phyloP scores from a whole-genome alignment of 495 filamentous ascomycete species.

The Hyaloscypha bicolor region DNA sequence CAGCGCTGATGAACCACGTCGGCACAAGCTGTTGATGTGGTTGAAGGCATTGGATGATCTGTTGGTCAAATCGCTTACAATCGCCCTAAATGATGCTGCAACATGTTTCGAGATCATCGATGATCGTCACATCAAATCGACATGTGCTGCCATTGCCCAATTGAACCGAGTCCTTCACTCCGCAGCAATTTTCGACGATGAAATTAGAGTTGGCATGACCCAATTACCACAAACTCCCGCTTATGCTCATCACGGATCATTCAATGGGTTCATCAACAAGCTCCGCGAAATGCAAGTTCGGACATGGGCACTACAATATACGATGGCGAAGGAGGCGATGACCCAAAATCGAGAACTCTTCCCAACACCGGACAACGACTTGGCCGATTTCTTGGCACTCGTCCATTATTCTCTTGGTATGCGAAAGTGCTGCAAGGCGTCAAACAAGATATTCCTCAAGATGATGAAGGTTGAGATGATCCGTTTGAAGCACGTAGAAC shows the following conservation, averaged over 20 bases:
- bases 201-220: slow-evolving; percentile 71
- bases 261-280: slow-evolving; percentile 61
- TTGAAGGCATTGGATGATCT: slow-evolving; percentile 77
- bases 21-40: slow-evolving; percentile 68
- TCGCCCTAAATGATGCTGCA: slow-evolving; percentile 63
- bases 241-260: slow-evolving; percentile 35
- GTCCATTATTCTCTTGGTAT: slow-evolving; percentile 87
- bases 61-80: slow-evolving; percentile 63
- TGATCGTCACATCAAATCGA: slow-evolving; percentile 70
- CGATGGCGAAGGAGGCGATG: slow-evolving; percentile 74
- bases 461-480: slow-evolving; percentile 83
- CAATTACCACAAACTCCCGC: slow-evolving; percentile 46
- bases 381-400: slow-evolving; percentile 71
- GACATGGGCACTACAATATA: slow-evolving; percentile 78
- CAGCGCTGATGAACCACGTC: slow-evolving; percentile 61
- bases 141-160: slow-evolving; percentile 66
- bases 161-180: slow-evolving; percentile 74
- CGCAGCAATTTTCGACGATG: slow-evolving; percentile 79
- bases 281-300: slow-evolving; percentile 88
- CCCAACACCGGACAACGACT: slow-evolving; percentile 63
- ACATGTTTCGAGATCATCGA: slow-evolving; percentile 83
- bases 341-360: slow-evolving; percentile 65
- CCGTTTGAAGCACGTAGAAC: slow-evolving; percentile 61
- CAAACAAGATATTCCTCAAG: slow-evolving; percentile 83
- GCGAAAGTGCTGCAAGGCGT: slow-evolving; percentile 82